Conservation (phyloP, 2,329 filamentous ascomycete species). For the Kalmusia sp. region DNA sequence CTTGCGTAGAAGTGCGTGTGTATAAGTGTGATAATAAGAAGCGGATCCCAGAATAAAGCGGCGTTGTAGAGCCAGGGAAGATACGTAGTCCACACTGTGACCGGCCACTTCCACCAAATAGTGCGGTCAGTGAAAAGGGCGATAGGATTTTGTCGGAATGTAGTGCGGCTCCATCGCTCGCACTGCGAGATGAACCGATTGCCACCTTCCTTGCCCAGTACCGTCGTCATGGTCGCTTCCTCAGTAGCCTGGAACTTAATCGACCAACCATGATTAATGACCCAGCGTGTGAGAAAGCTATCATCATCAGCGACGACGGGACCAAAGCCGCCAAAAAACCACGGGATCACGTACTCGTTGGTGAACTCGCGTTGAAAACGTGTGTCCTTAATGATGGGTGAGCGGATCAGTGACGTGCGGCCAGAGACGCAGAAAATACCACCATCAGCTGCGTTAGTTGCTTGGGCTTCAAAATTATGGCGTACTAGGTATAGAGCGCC, state of each 20-base stretch:
- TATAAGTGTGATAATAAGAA: constrained; percentile 14
- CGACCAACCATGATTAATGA: constrained; percentile 54
- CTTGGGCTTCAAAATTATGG: constrained; percentile 42
- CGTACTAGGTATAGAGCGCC: constrained; percentile 37
- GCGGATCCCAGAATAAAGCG: constrained; percentile 28
- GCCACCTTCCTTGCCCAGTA: constrained; percentile 37
- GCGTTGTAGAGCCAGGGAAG: constrained; percentile 36
- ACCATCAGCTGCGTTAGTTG: constrained; percentile 39
- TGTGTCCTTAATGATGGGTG: constrained; percentile 26
- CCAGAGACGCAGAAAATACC: constrained; percentile 43
- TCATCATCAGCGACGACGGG: constrained; percentile 40
- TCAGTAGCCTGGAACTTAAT: constrained; percentile 61
- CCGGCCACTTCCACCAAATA: constrained; percentile 32
- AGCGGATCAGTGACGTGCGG: constrained; percentile 34
- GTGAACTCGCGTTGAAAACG: constrained; percentile 28
- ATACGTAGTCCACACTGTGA: constrained; percentile 30
- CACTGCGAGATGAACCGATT: constrained; percentile 31
- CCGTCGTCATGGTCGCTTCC: constrained; percentile 59
- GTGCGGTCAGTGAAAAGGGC: constrained; percentile 27
- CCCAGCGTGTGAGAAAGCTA: constrained; percentile 60
- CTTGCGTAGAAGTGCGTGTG: constrained; percentile 15
- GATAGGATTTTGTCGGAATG: constrained; percentile 30
- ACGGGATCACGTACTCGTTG: constrained; percentile 24
- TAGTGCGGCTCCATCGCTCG: constrained; percentile 33
- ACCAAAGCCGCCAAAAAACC: constrained; percentile 18